Conservation (phyloP, 2,329 filamentous ascomycete genomes). For the Fusarium citri region DNA sequence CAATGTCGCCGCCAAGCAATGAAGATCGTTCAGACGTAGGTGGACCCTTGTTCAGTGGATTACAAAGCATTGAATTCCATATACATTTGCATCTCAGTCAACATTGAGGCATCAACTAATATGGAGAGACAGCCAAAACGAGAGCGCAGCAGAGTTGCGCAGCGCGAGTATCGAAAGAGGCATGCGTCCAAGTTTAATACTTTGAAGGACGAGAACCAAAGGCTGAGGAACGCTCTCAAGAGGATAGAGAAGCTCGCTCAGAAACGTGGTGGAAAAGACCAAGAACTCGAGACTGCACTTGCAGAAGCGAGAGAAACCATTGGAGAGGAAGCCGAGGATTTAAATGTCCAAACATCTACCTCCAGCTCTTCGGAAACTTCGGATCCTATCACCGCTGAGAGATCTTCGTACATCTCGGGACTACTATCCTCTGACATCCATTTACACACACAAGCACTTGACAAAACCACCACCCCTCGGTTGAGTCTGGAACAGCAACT, state of each 20-base stretch:
- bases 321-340: constrained; percentile 3
- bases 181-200: constrained; percentile 42
- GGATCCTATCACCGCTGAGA: not conserved
- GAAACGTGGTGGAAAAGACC: constrained; percentile 9
- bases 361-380: constrained; percentile 3
- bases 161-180: constrained; percentile 45
- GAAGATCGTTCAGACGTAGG: constrained; percentile 28
- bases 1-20: constrained; percentile 34
- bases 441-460: constrained; percentile 1
- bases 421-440: constrained; percentile 4
- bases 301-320: constrained; percentile 28
- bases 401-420: not conserved
- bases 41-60: constrained; percentile 18
- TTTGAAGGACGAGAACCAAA: constrained; percentile 44
- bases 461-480: not conserved
- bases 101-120: not conserved
- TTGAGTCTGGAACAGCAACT: constrained; percentile 21
- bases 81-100: not conserved
- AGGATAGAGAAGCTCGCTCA: constrained; percentile 33
- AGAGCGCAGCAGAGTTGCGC: constrained; percentile 44
- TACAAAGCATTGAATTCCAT: constrained; percentile 22
- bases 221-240: constrained; percentile 39
- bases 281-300: constrained; percentile 31
- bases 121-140: constrained; percentile 37
- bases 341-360: not conserved